phyloP scores from a whole-genome alignment of 2,329 filamentous ascomycete genomes.

The Calonectria naviculata region DNA sequence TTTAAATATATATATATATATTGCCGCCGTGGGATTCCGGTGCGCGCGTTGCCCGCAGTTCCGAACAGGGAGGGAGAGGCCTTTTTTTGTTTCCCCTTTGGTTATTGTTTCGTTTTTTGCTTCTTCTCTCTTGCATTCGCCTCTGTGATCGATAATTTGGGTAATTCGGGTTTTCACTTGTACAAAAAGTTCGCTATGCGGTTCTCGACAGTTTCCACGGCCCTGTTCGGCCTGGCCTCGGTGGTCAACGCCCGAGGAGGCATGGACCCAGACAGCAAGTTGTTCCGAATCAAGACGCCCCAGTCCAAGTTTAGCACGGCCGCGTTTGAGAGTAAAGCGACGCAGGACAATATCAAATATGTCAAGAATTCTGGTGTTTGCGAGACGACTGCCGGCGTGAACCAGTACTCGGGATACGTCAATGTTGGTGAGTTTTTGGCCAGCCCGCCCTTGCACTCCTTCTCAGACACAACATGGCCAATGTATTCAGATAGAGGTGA shows the following conservation, averaged over 20 bases:
- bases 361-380: slow-evolving; percentile 56
- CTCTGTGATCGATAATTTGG: not conserved
- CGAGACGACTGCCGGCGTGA: slow-evolving; percentile 68
- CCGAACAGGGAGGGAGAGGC: not conserved
- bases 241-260: slow-evolving; percentile 31
- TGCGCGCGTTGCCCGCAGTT: not conserved
- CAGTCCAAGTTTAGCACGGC: slow-evolving; percentile 20
- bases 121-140: not conserved
- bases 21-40: not conserved
- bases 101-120: not conserved
- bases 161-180: not conserved
- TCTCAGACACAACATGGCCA: no score
- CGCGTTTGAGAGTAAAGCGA: slow-evolving; percentile 33
- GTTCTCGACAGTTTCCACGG: slow-evolving; percentile 28
- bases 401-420: slow-evolving; percentile 74
- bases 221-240: slow-evolving; percentile 29
- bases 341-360: slow-evolving; percentile 36
- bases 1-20: not conserved
- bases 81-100: no score
- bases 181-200: slow-evolving; percentile 23
- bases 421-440: slow-evolving; percentile 56
- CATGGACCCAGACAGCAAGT: slow-evolving; percentile 28
- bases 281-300: slow-evolving; percentile 26
- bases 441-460: slow-evolving; percentile 19
- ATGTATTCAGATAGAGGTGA: slow-evolving; percentile 37